Percentiles rank a stretch among this genome's conserved stretches.
Evolutionary conservation across 2,329 filamentous ascomycete genomes (phyloP).

Genomic region (Fusarium succisae): DNA sequence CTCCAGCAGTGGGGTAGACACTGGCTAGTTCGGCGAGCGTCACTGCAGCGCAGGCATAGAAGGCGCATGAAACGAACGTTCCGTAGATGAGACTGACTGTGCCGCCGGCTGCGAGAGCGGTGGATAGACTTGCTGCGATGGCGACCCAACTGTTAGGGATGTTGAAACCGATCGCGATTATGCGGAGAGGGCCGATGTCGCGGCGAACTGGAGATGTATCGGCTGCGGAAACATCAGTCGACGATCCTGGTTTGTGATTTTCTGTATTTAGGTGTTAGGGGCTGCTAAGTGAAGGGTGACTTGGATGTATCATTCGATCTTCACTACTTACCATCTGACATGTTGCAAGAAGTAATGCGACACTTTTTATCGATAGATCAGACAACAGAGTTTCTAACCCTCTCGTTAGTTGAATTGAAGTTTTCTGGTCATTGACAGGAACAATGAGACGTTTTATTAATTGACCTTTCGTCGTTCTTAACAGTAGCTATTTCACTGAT

Average conservation of each 20-base stretch:
- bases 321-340: background rate
- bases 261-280: background rate
- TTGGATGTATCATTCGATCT: fast-evolving
- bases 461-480: background rate
- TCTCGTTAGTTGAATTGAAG: background rate
- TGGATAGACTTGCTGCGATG: background rate
- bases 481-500: background rate
- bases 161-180: background rate
- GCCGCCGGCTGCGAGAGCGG: background rate
- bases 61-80: background rate
- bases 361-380: fast-evolving
- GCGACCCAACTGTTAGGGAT: background rate
- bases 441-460: background rate
- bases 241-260: background rate
- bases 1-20: background rate
- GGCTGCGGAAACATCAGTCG: background rate
- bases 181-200: background rate
- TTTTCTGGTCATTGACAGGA: background rate
- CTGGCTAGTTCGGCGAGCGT: background rate
- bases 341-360: background rate
- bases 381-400: fast-evolving
- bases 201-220: background rate
- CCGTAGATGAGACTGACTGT: background rate
- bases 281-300: fast-evolving
- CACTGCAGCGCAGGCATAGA: background rate